Base-by-base conservation (phyloP, 2,329 filamentous ascomycete genomes). In the Clonostachys byssicola region DNA sequence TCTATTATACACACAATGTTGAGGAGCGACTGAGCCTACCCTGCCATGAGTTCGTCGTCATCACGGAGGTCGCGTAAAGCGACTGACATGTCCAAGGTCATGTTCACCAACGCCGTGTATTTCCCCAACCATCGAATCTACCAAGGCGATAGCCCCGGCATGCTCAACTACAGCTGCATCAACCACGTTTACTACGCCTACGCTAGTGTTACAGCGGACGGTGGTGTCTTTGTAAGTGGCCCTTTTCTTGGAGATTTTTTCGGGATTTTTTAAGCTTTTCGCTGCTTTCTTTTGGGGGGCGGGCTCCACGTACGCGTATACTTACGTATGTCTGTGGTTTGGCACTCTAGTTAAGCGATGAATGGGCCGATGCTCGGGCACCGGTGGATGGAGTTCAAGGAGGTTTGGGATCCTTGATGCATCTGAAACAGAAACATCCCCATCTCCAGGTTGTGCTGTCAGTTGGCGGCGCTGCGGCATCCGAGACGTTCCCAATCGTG, bases 101-200 rank as follows among this genome's bases (percentile, higher is more conserved):
- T 81, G 68, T 78, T 74, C 60, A 80, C 80, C 59, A 94, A 94
- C 64, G 88, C 85, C 18, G 86, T 90, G 16, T 94, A 92, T 68
- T 94, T 89, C 64, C 87, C 88, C n/a, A 92, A 89, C 66, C 83
- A 81, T 70, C 75, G 83, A 49, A 80, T 90, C 54, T 90, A 91
- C 66, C 75, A 78, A 48, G 80, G 85, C 52, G 81, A 89, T 56
- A 86, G 86, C 14, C 89, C 89, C 0, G 87, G 81, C 2, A 82
- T 82, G 47, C 71, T 92, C 59, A 88, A 88, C 61, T 82, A 89
- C 63, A 81, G 81, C 54, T 88, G 86, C 58, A 83, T 92, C 57
- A 91, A 86, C 54, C 86, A 90, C 60, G 82, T 92, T 23, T 92
- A 91, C 66, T 92, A 92, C 61, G 87, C 88, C 12, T 92, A 89